These are phyloP conservation scores for Eucommia ulmoides DNA, from an alignment of 257 asterid species.

Conservation along the genomic window DNA sequence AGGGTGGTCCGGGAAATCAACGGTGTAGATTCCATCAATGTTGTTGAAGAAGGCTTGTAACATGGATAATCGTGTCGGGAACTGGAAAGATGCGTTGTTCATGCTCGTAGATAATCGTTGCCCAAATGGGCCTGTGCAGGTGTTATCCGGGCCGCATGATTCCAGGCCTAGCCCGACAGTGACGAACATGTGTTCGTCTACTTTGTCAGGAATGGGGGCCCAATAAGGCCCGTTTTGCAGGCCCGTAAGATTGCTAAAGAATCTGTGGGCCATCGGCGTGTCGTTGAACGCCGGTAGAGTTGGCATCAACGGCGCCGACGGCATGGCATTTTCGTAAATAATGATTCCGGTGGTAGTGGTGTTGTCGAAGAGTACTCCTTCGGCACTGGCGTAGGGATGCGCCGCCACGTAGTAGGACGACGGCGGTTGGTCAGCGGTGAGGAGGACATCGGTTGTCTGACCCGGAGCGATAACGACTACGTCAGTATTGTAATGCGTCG, in stretches of 20 bases:
- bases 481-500: conserved; percentile 50
- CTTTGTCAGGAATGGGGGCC: conserved; percentile 25
- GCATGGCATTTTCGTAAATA: too few relatives aligned
- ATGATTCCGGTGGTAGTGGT: conserved; percentile 52
- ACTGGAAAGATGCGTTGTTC: too few relatives aligned
- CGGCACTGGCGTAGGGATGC: conserved; percentile 33
- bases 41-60: too few relatives aligned
- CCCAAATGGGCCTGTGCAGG: conserved; percentile 44
- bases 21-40: too few relatives aligned
- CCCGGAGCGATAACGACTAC: conserved; percentile 60
- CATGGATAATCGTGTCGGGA: too few relatives aligned
- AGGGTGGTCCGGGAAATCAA: too few relatives aligned
- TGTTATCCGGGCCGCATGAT: too few relatives aligned
- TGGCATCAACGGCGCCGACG: too few relatives aligned
- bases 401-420: conserved; percentile 72
- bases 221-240: conserved; percentile 39
- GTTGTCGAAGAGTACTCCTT: conserved; percentile 18
- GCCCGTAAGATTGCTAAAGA: conserved; percentile 41
- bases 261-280: conserved; percentile 54
- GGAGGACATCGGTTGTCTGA: conserved; percentile 56
- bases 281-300: conserved; percentile 57
- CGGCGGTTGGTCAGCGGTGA: conserved; percentile 40
- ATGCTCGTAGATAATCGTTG: conserved; percentile 43
- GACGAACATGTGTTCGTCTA: too few relatives aligned
- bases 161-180: conserved; percentile 43